Conservation (phyloP, 345 rosid genomes). For the Rhizophora apiculata region DNA sequence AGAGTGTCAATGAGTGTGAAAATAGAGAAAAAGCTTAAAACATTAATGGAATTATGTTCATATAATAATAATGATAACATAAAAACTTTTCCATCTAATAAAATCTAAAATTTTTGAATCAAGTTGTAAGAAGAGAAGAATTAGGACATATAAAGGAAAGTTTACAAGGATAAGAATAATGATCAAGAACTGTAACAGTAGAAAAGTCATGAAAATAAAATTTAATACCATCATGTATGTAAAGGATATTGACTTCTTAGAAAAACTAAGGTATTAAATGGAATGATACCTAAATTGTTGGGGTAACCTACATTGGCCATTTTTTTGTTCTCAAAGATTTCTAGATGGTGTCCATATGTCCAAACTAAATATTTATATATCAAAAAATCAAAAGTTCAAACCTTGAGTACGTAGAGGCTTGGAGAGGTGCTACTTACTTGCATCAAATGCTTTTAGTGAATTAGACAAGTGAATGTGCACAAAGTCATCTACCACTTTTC, state of each 20-base stretch:
- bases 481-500: conserved; percentile 78
- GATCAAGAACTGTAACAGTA: background rate
- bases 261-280: background rate
- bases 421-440: conserved; percentile 37
- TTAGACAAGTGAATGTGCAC: conserved; percentile 80
- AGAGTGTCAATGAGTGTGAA: too few relatives aligned
- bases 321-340: background rate
- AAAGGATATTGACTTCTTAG: conserved; percentile 11
- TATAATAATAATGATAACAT: too few relatives aligned
- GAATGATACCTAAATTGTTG: conserved; percentile 12
- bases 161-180: too few relatives aligned
- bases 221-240: background rate
- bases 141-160: too few relatives aligned
- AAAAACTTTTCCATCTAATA: too few relatives aligned
- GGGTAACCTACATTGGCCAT: conserved; percentile 3
- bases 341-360: background rate
- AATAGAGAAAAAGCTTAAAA: too few relatives aligned
- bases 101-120: too few relatives aligned
- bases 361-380: conserved; percentile 3
- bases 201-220: background rate
- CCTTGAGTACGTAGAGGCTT: conserved; percentile 54
- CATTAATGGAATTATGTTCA: too few relatives aligned
- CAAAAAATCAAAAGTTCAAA: conserved; percentile 44
- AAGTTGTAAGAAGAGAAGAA: too few relatives aligned
- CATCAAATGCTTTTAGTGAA: conserved; percentile 50